These are phyloP conservation scores for Globisporangium alternatum DNA, from an alignment of 352 stramenopile species.

Conservation along the genomic window DNA sequence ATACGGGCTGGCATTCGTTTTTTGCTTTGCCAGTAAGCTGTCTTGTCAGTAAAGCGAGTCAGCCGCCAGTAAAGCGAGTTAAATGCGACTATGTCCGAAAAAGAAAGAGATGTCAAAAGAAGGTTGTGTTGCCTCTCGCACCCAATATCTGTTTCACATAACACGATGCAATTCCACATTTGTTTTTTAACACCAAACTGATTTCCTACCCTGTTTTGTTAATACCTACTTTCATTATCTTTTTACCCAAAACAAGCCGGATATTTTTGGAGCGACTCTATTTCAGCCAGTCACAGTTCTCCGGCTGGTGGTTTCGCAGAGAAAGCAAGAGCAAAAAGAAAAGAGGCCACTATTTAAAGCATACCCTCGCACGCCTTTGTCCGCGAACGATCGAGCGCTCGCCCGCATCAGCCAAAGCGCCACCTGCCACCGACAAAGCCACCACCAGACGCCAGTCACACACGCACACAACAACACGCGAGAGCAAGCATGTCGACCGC, in stretches of 20 bases:
- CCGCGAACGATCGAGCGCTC: neutral
- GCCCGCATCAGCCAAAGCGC: neutral
- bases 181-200: neutral
- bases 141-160: neutral
- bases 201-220: neutral
- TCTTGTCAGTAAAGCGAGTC: constrained; percentile 5
- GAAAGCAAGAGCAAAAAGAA: neutral
- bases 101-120: neutral
- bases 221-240: neutral
- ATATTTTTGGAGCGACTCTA: constrained; percentile 7
- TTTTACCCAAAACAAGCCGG: neutral
- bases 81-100: neutral
- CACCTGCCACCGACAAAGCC: neutral
- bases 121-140: neutral
- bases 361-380: neutral
- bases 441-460: neutral
- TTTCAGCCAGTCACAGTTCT: constrained; percentile 8
- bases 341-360: neutral
- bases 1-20: too few species aligned
- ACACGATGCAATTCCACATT: neutral
- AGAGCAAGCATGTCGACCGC: constrained; percentile 14
- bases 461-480: neutral
- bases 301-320: constrained; percentile 6
- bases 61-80: neutral
- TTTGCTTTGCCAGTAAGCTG: neutral